Percentiles rank a stretch among this genome's conserved stretches.
phyloP scores from a whole-genome alignment of 1,139 yeast species.

The Hansenula lynferdii region DNA sequence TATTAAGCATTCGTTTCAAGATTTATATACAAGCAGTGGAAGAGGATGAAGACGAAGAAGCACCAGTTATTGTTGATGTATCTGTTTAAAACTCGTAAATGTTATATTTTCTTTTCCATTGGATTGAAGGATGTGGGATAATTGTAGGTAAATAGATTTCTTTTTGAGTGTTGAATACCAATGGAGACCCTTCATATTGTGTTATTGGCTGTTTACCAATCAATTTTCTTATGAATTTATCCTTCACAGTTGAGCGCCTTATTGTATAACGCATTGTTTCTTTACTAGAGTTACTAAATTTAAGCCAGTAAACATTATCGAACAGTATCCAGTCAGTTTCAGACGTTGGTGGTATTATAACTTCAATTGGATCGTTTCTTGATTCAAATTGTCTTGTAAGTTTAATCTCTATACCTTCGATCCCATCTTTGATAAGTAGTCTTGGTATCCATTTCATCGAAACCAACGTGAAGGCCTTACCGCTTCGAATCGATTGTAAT shows the following conservation, averaged over 20 bases:
- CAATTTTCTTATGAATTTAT: background rate
- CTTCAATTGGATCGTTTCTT: slow-evolving; percentile 7
- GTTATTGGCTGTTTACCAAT: background rate
- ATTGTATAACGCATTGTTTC: slow-evolving; percentile 7
- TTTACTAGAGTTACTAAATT: slow-evolving; percentile 4
- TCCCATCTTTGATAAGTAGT: background rate
- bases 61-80: slow-evolving; percentile 19
- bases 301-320: slow-evolving; percentile 22
- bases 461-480: slow-evolving; percentile 11
- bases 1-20: slow-evolving; percentile 11
- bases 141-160: slow-evolving; percentile 12
- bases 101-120: slow-evolving; percentile 16
- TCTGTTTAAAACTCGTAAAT: slow-evolving; percentile 8
- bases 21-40: slow-evolving; percentile 12
- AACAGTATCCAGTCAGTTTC: slow-evolving; percentile 14
- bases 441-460: slow-evolving; percentile 18
- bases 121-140: background rate
- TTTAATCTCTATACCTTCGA: background rate
- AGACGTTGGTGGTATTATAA: slow-evolving; percentile 5
- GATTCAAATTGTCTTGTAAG: slow-evolving; percentile 12
- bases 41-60: slow-evolving; percentile 19
- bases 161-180: slow-evolving; percentile 3
- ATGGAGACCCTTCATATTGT: background rate
- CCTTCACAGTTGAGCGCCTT: slow-evolving; percentile 12
- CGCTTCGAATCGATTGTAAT: slow-evolving; percentile 5